These are phyloP conservation scores for Fusarium sp. DNA, from an alignment of 2,329 filamentous ascomycete genomes.

Conservation along the genomic window DNA sequence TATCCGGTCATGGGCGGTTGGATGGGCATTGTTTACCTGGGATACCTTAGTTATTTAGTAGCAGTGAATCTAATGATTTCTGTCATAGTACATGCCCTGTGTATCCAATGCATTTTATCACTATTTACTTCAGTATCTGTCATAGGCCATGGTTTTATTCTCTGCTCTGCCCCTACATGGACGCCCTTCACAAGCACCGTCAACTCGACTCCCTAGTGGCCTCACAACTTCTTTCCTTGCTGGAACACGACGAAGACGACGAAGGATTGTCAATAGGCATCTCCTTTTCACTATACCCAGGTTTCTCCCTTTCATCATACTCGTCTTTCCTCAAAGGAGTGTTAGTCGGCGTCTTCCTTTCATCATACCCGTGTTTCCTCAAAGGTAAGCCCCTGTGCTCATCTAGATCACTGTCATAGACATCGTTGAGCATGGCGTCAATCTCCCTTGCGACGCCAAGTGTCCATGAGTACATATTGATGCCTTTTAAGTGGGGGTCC, in stretches of 20 bases:
- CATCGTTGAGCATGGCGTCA: constrained; percentile 45
- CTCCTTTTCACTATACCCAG: too few relatives aligned
- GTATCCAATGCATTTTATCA: background rate
- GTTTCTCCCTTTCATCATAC: too few relatives aligned
- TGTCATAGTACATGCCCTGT: background rate
- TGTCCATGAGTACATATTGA: constrained; percentile 43
- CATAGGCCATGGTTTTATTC: background rate
- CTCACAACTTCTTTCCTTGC: background rate
- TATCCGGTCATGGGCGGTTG: constrained; percentile 1
- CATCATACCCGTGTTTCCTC: background rate
- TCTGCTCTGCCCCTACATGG: background rate
- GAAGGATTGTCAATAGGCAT: too few relatives aligned
- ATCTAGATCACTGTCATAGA: constrained; percentile 35
- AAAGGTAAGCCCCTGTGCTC: background rate
- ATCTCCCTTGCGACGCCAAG: constrained; percentile 45
- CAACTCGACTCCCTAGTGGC: background rate
- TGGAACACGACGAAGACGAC: too few relatives aligned
- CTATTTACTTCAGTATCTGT: background rate
- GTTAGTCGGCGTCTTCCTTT: too few relatives aligned
- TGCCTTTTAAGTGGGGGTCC: constrained; percentile 38
- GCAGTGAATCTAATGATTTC: constrained; percentile 31
- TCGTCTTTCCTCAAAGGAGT: too few relatives aligned
- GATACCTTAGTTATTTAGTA: constrained; percentile 21
- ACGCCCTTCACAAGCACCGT: background rate
- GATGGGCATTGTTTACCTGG: constrained; percentile 19